These are phyloP conservation scores for Fragaria ananassa DNA, from an alignment of 306 rosid genomes.

Conservation along the genomic window DNA sequence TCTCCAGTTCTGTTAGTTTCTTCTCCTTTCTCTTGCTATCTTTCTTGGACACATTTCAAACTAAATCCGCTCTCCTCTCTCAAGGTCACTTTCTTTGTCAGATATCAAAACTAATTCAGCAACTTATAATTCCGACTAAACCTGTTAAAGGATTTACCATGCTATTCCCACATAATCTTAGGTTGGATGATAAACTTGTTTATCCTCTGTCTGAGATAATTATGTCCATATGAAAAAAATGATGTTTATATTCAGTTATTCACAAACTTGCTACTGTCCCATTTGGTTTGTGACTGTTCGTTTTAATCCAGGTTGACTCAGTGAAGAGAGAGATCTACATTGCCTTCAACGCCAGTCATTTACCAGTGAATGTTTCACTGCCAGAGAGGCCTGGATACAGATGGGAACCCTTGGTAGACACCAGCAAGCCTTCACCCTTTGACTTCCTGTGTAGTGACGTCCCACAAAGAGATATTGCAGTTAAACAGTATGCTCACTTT, in stretches of 20 bases:
- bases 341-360: constrained; percentile 85
- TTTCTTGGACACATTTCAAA: neutral
- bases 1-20: neutral
- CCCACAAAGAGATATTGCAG: constrained; percentile 61
- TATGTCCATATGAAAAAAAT: neutral
- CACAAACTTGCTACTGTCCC: neutral
- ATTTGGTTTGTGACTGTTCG: neutral
- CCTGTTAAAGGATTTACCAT: neutral
- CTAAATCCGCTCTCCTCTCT: neutral
- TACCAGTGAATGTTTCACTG: constrained; percentile 53
- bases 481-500: constrained; percentile 75
- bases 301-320: constrained; percentile 60
- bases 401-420: constrained; percentile 89
- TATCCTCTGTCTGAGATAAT: neutral
- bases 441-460: constrained; percentile 69
- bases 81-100: neutral
- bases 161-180: neutral
- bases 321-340: constrained; percentile 77
- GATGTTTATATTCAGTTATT: neutral
- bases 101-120: neutral
- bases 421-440: constrained; percentile 73
- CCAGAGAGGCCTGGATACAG: constrained; percentile 79
- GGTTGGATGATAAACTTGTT: neutral
- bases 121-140: neutral
- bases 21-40: neutral